Base-by-base conservation (phyloP, 176 grass and related monocot species). In the Cenchrus purpureus region DNA sequence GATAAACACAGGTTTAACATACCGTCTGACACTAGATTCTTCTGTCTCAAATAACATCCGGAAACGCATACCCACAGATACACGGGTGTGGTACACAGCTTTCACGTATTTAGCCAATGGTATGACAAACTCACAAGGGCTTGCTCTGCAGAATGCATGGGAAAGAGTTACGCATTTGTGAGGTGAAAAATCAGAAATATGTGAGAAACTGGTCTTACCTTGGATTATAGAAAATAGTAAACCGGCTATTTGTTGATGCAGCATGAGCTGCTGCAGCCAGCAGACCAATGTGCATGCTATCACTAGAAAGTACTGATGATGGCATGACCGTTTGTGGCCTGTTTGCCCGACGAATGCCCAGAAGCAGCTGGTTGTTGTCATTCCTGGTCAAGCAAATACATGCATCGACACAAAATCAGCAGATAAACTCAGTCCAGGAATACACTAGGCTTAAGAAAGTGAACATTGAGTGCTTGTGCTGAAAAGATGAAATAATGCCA, bases 21-120 rank as follows among this genome's bases (percentile, higher is more conserved):
- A 98, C 96, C 96, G 73, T 44, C 96, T 92, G 74, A 95, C 93
- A 83, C 96, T 98, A 9, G 96, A 98, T 84, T 98, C 96, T 71
- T 98, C 96, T 57, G 96, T 98, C 88, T 98, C 96, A 68, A 98
- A 98, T 89, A 98, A 93, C 96, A 98, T 98, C 53, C 96, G 82
- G 73, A 98, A 98, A 81, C 96, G 96, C 89, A 98, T 94, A 44
- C 96, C 96, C 70, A 95, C 93, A 78, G 96, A 98, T 83, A 98
- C 86, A 83, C 96, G 91, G 16, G 93, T 98, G 77, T 98, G 96
- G 83, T 98, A 95, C 65, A 95, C 91, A 82, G 96, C 85, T 80
- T 94, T 98, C 20, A 98, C 81, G 13, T 98, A 98, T 69, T 98
- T 98, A 55, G 87, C 77, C 74, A 95, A 71, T n/a, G 89, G 89